Percentiles rank a stretch among this genome's conserved stretches.
These are phyloP conservation scores for Arctium minus DNA, from an alignment of 129 eudicot species.

Conservation along the genomic window DNA sequence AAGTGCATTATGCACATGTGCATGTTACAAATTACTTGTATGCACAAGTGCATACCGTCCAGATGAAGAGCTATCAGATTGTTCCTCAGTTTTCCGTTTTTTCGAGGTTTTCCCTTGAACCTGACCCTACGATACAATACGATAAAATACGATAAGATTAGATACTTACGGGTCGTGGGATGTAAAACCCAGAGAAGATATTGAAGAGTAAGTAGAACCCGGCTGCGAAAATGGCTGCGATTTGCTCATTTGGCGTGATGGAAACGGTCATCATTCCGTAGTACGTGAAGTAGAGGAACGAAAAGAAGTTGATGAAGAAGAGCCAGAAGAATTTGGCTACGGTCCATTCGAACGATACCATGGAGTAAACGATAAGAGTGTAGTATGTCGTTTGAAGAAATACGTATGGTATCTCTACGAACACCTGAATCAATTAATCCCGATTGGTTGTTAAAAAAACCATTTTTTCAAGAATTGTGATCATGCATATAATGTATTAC, in stretches of 20 bases:
- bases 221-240: slow-evolving; percentile 75
- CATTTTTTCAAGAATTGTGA: background rate
- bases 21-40: too few species aligned
- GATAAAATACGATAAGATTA: background rate
- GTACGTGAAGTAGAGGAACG: slow-evolving; percentile 75
- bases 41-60: too few species aligned
- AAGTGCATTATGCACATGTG: too few species aligned
- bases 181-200: slow-evolving; percentile 73
- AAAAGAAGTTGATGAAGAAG: slow-evolving; percentile 57
- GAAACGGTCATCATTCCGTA: slow-evolving; percentile 87
- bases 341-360: slow-evolving; percentile 80
- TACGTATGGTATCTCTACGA: slow-evolving; percentile 77
- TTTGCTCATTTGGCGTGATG: slow-evolving; percentile 72
- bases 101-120: too few species aligned
- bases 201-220: slow-evolving; percentile 66
- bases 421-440: slow-evolving; percentile 34
- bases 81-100: too few species aligned
- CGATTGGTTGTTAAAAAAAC: background rate
- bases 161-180: slow-evolving; percentile 70
- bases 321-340: slow-evolving; percentile 67
- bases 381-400: slow-evolving; percentile 52
- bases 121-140: background rate
- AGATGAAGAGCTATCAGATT: too few species aligned
- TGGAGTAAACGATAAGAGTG: slow-evolving; percentile 55
- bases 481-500: background rate